Conservation (phyloP, 2,329 filamentous ascomycete genomes). For the Ophioceras dolichostomum region DNA sequence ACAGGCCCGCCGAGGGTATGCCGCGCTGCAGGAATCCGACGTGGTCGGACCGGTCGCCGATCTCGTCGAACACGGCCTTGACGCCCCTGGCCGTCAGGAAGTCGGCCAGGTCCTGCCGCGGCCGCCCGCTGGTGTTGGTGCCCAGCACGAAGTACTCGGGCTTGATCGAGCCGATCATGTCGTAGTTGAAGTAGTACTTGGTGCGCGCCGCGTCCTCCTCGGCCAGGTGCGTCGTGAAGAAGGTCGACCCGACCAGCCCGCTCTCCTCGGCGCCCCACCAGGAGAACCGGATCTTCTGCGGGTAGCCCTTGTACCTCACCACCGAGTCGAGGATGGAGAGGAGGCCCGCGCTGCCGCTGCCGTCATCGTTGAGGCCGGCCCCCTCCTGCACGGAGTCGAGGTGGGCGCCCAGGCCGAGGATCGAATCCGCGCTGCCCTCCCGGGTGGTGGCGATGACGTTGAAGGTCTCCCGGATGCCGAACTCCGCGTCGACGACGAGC, state of each 20-base stretch:
- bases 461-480: conserved; percentile 26
- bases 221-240: conserved; percentile 21
- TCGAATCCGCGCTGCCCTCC: conserved; percentile 26
- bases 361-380: conserved; percentile 13
- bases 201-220: conserved; percentile 19
- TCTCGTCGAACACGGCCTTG: conserved; percentile 26
- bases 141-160: conserved; percentile 50
- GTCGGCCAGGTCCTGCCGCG: conserved; percentile 39
- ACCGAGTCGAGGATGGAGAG: conserved; percentile 11
- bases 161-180: conserved; percentile 24
- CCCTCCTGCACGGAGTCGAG: conserved; percentile 26
- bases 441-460: conserved; percentile 33
- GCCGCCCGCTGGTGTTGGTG: conserved; percentile 50
- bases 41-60: conserved; percentile 46
- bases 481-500: conserved; percentile 20
- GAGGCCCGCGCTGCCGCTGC: conserved; percentile 10
- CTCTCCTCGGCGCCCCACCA: conserved; percentile 14
- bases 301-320: conserved; percentile 6
- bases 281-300: conserved; percentile 13
- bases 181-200: conserved; percentile 26
- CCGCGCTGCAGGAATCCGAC: conserved; percentile 43
- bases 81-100: conserved; percentile 15
- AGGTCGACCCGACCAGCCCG: conserved; percentile 11
- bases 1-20: conserved; percentile 44
- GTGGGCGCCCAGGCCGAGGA: conserved; percentile 28